These are phyloP conservation scores for Xylaria palmicola DNA, from an alignment of 495 filamentous ascomycete species.

Conservation along the genomic window DNA sequence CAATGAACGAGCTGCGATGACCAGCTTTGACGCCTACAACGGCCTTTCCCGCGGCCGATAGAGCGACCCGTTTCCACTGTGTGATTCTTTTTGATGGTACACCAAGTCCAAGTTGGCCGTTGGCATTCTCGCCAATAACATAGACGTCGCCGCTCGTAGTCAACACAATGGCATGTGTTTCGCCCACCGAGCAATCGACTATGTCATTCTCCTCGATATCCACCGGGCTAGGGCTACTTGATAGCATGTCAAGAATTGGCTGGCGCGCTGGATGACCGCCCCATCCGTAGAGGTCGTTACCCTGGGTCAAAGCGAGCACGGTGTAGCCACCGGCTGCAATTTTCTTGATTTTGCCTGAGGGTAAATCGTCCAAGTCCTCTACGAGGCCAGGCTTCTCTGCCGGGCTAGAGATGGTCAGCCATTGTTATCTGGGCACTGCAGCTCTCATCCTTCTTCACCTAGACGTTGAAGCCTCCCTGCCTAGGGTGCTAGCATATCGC, in stretches of 20 bases:
- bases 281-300: conserved; percentile 65
- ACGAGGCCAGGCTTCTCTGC: conserved; percentile 44
- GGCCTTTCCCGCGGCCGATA: conserved; percentile 26
- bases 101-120: conserved; percentile 66
- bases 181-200: conserved; percentile 58
- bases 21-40: conserved; percentile 46
- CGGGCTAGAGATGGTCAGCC: conserved; percentile 30
- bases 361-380: conserved; percentile 49
- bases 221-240: conserved; percentile 31
- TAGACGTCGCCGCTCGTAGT: conserved; percentile 52
- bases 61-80: conserved; percentile 35
- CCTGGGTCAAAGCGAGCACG: conserved; percentile 55
- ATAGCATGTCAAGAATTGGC: conserved; percentile 23
- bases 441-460: conserved; percentile 23
- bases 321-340: conserved; percentile 56
- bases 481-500: conserved; percentile 50
- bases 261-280: conserved; percentile 39
- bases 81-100: conserved; percentile 22
- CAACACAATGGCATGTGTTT: conserved; percentile 56
- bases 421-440: conserved; percentile 8
- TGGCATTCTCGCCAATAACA: conserved; percentile 52
- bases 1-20: conserved; percentile 44
- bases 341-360: conserved; percentile 50
- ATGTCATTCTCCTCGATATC: conserved; percentile 44
- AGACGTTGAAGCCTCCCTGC: conserved; percentile 36